Conservation (phyloP, 164 flowering plant genomes). For the Cinnamomum micranthum region DNA sequence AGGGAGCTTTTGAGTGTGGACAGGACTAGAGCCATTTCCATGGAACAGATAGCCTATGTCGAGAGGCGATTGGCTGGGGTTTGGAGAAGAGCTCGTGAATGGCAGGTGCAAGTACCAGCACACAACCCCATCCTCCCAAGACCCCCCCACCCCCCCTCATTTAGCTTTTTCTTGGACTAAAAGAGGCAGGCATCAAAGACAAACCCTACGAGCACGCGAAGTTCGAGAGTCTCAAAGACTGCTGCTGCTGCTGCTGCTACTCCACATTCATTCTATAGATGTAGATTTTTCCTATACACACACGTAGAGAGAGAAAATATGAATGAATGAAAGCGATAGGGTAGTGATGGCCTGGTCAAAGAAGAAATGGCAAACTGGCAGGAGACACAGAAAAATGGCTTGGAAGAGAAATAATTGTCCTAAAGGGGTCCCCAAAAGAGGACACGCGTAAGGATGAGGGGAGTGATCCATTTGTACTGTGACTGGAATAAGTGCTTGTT, state of each 20-base stretch:
- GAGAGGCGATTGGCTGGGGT: background rate
- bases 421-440: background rate
- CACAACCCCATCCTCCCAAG: background rate
- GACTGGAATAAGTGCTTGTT: background rate
- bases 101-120: background rate
- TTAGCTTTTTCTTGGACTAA: too few species aligned
- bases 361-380: background rate
- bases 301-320: background rate
- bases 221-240: background rate
- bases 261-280: too few species aligned
- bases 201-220: conserved; percentile 2
- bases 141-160: too few species aligned
- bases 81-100: background rate
- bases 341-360: background rate
- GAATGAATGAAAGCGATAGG: background rate
- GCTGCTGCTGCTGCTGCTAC: background rate
- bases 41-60: background rate
- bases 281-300: background rate
- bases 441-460: background rate
- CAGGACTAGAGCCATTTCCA: background rate
- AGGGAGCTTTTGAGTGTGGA: background rate
- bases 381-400: background rate
- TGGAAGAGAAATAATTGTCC: background rate
- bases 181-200: background rate
- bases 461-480: background rate